Percentiles rank a stretch among this genome's conserved stretches.
These are phyloP conservation scores for Oidiodendron maius DNA, from an alignment of 495 filamentous ascomycete species.

Conservation along the genomic window DNA sequence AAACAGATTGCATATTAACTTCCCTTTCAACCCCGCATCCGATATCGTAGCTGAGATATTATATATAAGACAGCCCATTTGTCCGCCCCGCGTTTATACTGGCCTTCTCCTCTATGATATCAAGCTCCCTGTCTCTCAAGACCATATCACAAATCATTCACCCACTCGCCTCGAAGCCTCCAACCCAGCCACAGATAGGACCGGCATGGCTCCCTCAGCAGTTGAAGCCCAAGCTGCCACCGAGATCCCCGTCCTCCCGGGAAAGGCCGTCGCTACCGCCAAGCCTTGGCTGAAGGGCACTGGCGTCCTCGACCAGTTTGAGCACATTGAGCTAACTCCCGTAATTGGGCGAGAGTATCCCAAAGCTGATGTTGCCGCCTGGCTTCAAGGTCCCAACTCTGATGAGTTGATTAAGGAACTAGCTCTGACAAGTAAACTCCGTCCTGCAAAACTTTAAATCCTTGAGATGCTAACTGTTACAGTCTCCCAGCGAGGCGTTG, in stretches of 20 bases:
- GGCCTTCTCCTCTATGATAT: conserved; percentile 7
- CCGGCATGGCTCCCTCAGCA: conserved; percentile 22
- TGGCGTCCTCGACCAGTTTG: conserved; percentile 49
- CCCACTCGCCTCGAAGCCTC: background rate
- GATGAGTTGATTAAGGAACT: conserved; percentile 63
- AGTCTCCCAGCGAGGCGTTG: conserved; percentile 78
- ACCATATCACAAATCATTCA: conserved; percentile 5
- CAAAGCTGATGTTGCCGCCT: conserved; percentile 51
- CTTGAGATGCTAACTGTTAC: background rate
- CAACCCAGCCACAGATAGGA: background rate
- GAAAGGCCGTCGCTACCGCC: conserved; percentile 3
- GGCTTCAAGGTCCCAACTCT: conserved; percentile 54
- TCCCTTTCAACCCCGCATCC: too few species aligned
- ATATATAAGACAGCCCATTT: background rate
- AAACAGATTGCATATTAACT: too few species aligned
- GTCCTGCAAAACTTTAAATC: conserved; percentile 19
- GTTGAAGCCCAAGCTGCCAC: conserved; percentile 11
- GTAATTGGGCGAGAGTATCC: conserved; percentile 62
- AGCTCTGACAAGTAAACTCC: conserved; percentile 52
- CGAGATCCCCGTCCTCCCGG: conserved; percentile 12
- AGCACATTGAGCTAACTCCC: conserved; percentile 60
- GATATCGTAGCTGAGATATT: too few species aligned
- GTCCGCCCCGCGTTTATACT: too few species aligned
- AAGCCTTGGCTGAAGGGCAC: conserved; percentile 21
- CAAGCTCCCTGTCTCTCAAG: conserved; percentile 12